Evolutionary conservation across 495 filamentous ascomycete species (phyloP).

Genomic region (Cercophora scortea): DNA sequence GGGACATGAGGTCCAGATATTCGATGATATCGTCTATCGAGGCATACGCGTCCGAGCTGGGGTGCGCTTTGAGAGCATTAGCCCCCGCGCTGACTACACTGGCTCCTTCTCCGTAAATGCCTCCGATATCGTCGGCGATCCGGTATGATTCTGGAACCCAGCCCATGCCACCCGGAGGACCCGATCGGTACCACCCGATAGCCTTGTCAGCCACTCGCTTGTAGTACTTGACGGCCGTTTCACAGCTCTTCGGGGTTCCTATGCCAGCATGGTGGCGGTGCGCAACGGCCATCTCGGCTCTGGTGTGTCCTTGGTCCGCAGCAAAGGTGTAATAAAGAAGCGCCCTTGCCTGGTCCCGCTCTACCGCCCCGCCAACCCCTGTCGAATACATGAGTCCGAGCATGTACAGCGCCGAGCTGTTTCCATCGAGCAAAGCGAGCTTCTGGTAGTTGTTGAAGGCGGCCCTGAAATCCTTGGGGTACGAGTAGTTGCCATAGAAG

Average conservation of each 20-base stretch:
- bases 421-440: constrained; percentile 71
- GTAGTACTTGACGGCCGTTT: constrained; percentile 79
- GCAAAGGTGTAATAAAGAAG: constrained; percentile 93
- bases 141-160: constrained; percentile 68
- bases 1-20: constrained; percentile 87
- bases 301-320: constrained; percentile 72
- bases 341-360: constrained; percentile 85
- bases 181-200: constrained; percentile 73
- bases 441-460: constrained; percentile 78
- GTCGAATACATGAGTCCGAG: constrained; percentile 95
- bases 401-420: constrained; percentile 90
- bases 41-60: constrained; percentile 66
- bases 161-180: constrained; percentile 82
- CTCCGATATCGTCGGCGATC: constrained; percentile 81
- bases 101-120: constrained; percentile 91
- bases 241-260: constrained; percentile 76
- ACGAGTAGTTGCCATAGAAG: constrained; percentile 89
- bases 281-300: constrained; percentile 89
- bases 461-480: constrained; percentile 74
- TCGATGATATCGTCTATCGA: constrained; percentile 90
- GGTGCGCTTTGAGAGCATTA: constrained; percentile 65
- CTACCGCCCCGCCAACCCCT: constrained; percentile 73
- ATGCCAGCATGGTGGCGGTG: constrained; percentile 84
- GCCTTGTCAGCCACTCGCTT: constrained; percentile 92
- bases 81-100: constrained; percentile 84